Percentiles rank a stretch among this genome's conserved stretches.
Conservation (phyloP, 148 eudicot species). For the Silene uniflora region DNA sequence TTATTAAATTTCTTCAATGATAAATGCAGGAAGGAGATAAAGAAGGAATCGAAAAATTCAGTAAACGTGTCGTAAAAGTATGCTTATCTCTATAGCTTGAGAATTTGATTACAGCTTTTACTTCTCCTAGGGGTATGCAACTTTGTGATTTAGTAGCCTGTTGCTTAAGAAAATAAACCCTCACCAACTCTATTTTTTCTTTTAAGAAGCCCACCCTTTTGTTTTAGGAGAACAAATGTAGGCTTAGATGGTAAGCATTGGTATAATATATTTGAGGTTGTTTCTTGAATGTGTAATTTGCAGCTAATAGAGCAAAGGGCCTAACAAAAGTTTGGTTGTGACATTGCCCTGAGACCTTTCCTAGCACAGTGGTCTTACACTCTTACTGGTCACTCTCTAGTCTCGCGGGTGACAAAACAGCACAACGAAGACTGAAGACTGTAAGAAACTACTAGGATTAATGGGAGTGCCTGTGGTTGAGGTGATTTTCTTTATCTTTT, state of each 20-base stretch:
- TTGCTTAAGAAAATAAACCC: no score
- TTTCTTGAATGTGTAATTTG: background rate
- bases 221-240: background rate
- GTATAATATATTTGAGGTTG: background rate
- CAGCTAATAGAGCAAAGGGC: no score
- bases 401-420: constrained; percentile 73
- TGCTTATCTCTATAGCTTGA: no score
- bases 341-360: background rate
- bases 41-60: constrained; percentile 95
- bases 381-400: background rate
- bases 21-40: constrained; percentile 67
- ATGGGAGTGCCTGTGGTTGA: constrained; percentile 98
- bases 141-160: no score
- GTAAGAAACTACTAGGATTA: constrained; percentile 77
- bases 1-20: constrained; percentile 8
- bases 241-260: background rate
- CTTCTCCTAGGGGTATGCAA: no score
- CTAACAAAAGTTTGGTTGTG: no score
- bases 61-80: constrained; percentile 94
- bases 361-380: background rate
- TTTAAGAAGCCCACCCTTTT: no score
- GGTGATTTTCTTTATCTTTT: constrained; percentile 37
- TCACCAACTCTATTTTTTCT: no score
- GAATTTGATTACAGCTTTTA: no score
- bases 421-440: constrained; percentile 97